Percentiles rank a stretch among this genome's conserved stretches.
Evolutionary conservation across 768 basidiomycete genomes (phyloP).

Genomic region (Botryobasidium botryosum): DNA sequence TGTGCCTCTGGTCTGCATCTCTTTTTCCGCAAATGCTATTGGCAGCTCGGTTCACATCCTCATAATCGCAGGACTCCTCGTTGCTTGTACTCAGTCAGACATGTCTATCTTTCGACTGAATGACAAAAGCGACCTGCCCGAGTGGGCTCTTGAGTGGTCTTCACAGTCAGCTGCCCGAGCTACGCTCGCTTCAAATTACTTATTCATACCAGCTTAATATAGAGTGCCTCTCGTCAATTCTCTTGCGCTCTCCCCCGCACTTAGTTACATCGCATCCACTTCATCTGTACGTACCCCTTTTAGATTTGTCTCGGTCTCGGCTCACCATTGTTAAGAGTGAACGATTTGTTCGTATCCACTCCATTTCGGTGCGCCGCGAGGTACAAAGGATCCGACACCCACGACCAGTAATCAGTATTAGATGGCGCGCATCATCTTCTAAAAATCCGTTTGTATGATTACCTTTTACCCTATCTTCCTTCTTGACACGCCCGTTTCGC

Average conservation of each 20-base stretch:
- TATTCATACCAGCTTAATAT: neutral
- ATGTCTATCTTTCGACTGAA: slow-evolving; percentile 63
- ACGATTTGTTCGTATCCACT: slow-evolving; percentile 43
- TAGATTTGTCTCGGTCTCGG: neutral
- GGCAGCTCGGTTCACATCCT: neutral
- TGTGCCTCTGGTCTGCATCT: slow-evolving; percentile 46
- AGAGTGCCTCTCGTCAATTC: neutral
- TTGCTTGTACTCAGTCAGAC: slow-evolving; percentile 41
- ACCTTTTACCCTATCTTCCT: neutral
- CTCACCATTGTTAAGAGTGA: slow-evolving; percentile 18
- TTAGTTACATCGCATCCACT: slow-evolving; percentile 54
- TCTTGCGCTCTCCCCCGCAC: slow-evolving; percentile 51
- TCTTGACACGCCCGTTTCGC: neutral
- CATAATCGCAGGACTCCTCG: slow-evolving; percentile 67
- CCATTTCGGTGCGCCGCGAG: slow-evolving; percentile 52
- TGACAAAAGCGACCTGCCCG: slow-evolving; percentile 65
- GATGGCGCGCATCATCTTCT: slow-evolving; percentile 54
- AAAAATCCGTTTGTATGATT: slow-evolving; percentile 34
- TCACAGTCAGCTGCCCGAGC: slow-evolving; percentile 28
- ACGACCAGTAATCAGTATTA: slow-evolving; percentile 46
- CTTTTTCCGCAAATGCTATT: neutral
- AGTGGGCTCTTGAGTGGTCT: slow-evolving; percentile 70
- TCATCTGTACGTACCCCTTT: slow-evolving; percentile 30
- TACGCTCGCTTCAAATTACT: neutral
- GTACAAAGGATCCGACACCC: slow-evolving; percentile 58